phyloP scores from a whole-genome alignment of 140 eudicot genomes.

The Senecio squalidus region DNA sequence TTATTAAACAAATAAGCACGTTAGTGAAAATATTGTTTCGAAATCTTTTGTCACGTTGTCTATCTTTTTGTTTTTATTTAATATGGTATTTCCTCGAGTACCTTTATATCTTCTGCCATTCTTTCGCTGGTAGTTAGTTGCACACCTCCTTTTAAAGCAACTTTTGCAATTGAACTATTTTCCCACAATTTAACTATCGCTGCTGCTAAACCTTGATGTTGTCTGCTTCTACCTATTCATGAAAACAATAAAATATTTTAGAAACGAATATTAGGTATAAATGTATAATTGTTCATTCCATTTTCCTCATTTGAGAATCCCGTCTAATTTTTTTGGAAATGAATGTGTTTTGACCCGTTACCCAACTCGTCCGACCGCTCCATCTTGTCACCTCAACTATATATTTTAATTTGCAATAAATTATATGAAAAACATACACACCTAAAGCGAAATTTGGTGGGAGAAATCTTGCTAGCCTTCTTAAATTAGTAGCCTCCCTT shows the following conservation, averaged over 20 bases:
- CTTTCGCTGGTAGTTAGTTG: slow-evolving; percentile 88
- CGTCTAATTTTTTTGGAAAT: slow-evolving; percentile 1
- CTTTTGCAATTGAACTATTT: slow-evolving; percentile 75
- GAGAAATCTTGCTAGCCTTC: slow-evolving; percentile 76
- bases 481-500: slow-evolving; percentile 64
- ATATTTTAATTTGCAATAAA: not conserved
- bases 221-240: slow-evolving; percentile 89
- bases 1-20: not conserved
- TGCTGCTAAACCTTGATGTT: slow-evolving; percentile 77
- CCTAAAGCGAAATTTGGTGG: slow-evolving; percentile 96
- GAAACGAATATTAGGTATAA: not conserved
- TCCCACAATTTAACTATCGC: slow-evolving; percentile 86
- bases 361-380: not conserved
- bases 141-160: slow-evolving; percentile 86
- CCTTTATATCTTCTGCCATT: slow-evolving; percentile 97
- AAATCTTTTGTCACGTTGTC: no score
- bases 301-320: not conserved
- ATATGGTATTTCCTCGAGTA: slow-evolving; percentile 19
- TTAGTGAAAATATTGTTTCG: not conserved
- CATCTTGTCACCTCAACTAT: not conserved
- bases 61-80: slow-evolving; percentile 1
- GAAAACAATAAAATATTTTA: slow-evolving; percentile 9
- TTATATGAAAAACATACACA: slow-evolving; percentile 18
- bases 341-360: not conserved
- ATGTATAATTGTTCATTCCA: not conserved